These are phyloP conservation scores for Zopfia rhizophila DNA, from an alignment of 2,329 filamentous ascomycete genomes.

Conservation along the genomic window DNA sequence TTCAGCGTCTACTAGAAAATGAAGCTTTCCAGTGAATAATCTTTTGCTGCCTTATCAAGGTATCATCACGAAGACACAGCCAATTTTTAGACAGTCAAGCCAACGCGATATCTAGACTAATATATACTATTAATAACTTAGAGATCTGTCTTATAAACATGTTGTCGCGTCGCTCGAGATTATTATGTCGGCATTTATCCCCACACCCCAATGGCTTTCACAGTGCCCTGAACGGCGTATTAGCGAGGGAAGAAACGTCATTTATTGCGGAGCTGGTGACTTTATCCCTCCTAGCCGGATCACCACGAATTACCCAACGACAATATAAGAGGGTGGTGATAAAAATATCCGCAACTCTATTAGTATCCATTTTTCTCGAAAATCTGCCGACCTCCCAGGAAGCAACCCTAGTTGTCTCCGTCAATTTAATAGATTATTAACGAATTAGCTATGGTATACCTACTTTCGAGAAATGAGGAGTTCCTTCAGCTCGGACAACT, in stretches of 20 bases:
- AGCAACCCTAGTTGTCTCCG: not conserved
- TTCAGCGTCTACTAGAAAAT: too few species aligned
- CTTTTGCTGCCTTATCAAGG: too few species aligned
- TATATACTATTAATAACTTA: too few species aligned
- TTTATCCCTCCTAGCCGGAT: conserved; percentile 24
- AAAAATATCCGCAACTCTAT: conserved; percentile 7
- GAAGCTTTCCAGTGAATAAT: too few species aligned
- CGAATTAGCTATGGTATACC: conserved; percentile 10
- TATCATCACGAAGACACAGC: too few species aligned
- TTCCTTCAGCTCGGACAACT: conserved; percentile 1
- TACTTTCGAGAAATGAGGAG: conserved; percentile 8
- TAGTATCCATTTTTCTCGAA: conserved; percentile 3
- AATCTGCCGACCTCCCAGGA: conserved; percentile 9
- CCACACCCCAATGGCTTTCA: too few species aligned
- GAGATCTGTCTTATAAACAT: too few species aligned
- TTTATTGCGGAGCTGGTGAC: conserved; percentile 6
- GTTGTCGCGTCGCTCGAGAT: too few species aligned
- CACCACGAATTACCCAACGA: conserved; percentile 15
- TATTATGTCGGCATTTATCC: too few species aligned
- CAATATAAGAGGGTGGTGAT: conserved; percentile 4
- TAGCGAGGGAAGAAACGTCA: not conserved
- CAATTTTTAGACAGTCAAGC: too few species aligned
- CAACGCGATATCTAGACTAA: too few species aligned
- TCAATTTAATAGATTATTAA: conserved; percentile 13
- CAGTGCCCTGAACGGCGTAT: not conserved